A percentile compares a stretch with the other conserved stretches of the same genome.
These are phyloP conservation scores for Daldinia loculata DNA, from an alignment of 495 filamentous ascomycete genomes.

Conservation along the genomic window DNA sequence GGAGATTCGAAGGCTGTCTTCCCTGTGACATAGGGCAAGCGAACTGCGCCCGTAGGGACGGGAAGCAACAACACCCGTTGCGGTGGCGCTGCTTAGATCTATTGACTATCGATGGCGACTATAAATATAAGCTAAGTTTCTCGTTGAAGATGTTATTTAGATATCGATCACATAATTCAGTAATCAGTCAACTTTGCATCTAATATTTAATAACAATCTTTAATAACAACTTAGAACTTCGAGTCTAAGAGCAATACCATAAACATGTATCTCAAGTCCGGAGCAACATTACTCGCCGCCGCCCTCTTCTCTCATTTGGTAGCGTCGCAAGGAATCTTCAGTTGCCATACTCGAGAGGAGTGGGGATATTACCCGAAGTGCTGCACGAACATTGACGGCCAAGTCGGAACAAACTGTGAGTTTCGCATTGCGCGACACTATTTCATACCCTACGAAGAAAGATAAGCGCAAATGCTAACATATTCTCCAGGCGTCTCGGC, in stretches of 20 bases:
- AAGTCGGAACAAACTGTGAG: slow-evolving; percentile 46
- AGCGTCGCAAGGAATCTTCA: slow-evolving; percentile 31
- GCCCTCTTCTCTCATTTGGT: slow-evolving; percentile 28
- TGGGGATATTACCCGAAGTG: slow-evolving; percentile 42
- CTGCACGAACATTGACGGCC: slow-evolving; percentile 44
- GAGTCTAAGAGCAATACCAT: neutral
- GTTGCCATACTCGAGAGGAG: slow-evolving; percentile 30
- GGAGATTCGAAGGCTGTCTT: neutral
- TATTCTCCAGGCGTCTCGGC: slow-evolving; percentile 34
- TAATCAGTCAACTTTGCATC: neutral
- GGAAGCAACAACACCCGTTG: slow-evolving; percentile 1
- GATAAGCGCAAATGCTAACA: neutral
- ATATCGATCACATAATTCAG: neutral
- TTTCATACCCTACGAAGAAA: neutral
- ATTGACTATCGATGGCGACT: slow-evolving; percentile 9
- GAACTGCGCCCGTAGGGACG: neutral
- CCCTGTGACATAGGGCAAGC: neutral
- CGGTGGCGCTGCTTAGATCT: slow-evolving; percentile 3
- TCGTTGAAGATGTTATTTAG: neutral
- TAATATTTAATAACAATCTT: neutral
- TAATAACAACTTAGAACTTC: neutral
- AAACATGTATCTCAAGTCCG: slow-evolving; percentile 28
- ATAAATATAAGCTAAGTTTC: slow-evolving; percentile 17
- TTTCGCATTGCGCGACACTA: neutral
- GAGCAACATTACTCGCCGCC: slow-evolving; percentile 21